Conservation (phyloP, 2,329 filamentous ascomycete genomes). For the Aspergillus pseudoglaucus region DNA sequence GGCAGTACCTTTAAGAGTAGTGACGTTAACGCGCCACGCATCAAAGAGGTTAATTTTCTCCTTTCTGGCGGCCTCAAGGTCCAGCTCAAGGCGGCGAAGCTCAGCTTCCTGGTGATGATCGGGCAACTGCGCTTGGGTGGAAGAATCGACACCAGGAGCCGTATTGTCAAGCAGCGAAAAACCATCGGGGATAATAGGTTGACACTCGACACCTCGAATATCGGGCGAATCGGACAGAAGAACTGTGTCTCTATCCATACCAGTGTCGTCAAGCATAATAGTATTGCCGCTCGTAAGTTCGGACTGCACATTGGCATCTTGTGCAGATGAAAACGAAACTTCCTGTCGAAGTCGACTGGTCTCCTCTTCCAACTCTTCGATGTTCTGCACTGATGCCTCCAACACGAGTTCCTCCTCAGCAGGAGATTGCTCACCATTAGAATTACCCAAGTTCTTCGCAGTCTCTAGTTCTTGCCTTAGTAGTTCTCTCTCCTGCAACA, state of each 20-base stretch:
- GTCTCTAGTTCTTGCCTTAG: constrained; percentile 21
- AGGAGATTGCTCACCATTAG: neutral
- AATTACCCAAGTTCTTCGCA: constrained; percentile 8
- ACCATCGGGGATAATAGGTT: constrained; percentile 12
- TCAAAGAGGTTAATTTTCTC: constrained; percentile 37
- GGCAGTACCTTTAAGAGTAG: constrained; percentile 15
- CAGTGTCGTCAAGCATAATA: constrained; percentile 24
- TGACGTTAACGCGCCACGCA: constrained; percentile 29
- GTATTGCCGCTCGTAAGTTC: constrained; percentile 17
- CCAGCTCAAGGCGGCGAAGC: constrained; percentile 23
- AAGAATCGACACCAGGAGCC: constrained; percentile 9
- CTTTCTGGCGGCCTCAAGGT: constrained; percentile 33
- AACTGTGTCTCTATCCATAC: constrained; percentile 18
- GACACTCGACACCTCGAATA: constrained; percentile 12
- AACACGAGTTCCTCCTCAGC: constrained; percentile 10
- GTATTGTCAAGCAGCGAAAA: constrained; percentile 10
- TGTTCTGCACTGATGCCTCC: constrained; percentile 11
- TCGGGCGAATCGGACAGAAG: constrained; percentile 28
- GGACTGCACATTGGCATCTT: neutral
- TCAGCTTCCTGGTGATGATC: constrained; percentile 18
- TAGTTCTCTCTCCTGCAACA: constrained; percentile 22
- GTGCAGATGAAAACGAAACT: constrained; percentile 10
- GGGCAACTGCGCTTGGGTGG: constrained; percentile 12
- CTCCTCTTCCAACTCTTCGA: constrained; percentile 15
- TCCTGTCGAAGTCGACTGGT: constrained; percentile 15